Evolutionary conservation across 2,329 filamentous ascomycete genomes (phyloP).

Genomic region (Allantophomopsis lycopodina): DNA sequence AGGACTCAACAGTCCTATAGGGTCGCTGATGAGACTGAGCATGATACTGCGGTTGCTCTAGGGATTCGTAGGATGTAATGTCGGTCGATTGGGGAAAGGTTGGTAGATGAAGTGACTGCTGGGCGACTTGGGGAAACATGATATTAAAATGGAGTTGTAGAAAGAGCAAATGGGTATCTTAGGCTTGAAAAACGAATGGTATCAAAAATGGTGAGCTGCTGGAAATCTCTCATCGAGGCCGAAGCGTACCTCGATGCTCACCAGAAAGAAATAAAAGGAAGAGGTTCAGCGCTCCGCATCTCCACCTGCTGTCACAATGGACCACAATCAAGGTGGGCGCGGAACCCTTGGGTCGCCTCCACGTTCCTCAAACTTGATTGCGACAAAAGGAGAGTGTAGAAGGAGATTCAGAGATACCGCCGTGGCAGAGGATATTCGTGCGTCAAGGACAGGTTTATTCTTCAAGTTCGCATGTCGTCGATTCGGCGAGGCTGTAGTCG

Average conservation of each 20-base stretch:
- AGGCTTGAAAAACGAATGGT: conserved; percentile 1
- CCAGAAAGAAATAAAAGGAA: conserved; percentile 15
- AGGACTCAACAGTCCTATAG: no score
- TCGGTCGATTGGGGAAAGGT: no score
- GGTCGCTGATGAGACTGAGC: no score
- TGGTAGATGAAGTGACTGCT: conserved; percentile 19
- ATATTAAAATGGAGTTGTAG: conserved; percentile 12
- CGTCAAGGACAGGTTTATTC: no score
- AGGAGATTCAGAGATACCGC: no score
- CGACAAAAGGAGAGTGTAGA: no score
- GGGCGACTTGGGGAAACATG: conserved; percentile 33
- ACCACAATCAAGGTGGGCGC: neutral
- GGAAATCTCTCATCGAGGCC: no score
- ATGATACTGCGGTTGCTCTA: no score
- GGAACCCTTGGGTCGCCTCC: neutral
- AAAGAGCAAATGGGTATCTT: conserved; percentile 3
- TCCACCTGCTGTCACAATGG: conserved; percentile 12
- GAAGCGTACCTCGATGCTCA: conserved; percentile 16
- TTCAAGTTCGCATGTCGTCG: no score
- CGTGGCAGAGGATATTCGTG: no score
- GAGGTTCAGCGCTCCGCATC: conserved; percentile 16
- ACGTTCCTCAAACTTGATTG: no score
- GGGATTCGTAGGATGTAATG: conserved; percentile 1
- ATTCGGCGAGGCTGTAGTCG: no score
- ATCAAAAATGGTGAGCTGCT: conserved; percentile 1